Base-by-base conservation (phyloP, 2,329 filamentous ascomycete species). In the Fusarium humuli region DNA sequence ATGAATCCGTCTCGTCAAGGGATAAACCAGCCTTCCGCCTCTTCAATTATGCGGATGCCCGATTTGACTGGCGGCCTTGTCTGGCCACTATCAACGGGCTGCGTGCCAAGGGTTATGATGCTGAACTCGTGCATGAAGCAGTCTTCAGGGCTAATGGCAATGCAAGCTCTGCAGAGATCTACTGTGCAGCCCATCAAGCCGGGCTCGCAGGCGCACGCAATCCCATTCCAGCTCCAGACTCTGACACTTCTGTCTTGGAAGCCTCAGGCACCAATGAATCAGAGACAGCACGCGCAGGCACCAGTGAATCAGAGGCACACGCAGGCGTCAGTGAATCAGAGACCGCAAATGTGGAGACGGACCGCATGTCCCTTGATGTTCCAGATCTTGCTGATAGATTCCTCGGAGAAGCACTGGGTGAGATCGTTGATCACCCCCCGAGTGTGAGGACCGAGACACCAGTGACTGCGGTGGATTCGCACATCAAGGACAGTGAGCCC, bases 101-200 rank as follows among this genome's bases (percentile, higher is more conserved):
- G 22, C 57, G 78, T 6, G 72, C 72, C 23, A 75, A 74, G 13
- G 77, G 75, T 2, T 80, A 79, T 47, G 84, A 89, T 22, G 82
- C 86, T 45, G 87, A 88, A 14, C 83, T 98, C 55, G 91, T 87
- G 9, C 86, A 87, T 32, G 95, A 98, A 79, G 94, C 93, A 30
- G 82, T 96, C 0, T 98, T 93, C 78, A 90, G 95, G 57, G 93
- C 93, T 74, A 92, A 93, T 75, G 93, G 93, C 59, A 86, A 87
- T 56, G 74, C 80, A 7, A 78, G 82, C 4, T 81, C 84, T 27
- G 90, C 93, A 9, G 83, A 85, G 34, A 92, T 96, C 59, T 98
- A 98, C 77, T 96, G 92, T 76, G 84, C 83, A 59, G 88, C 90
- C 16, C 88, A 92, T 64, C 82, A 79, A 48, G 83, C 85, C 58